phyloP scores from a whole-genome alignment of 805 yeast species.

The Yarrowia yakushimensis region DNA sequence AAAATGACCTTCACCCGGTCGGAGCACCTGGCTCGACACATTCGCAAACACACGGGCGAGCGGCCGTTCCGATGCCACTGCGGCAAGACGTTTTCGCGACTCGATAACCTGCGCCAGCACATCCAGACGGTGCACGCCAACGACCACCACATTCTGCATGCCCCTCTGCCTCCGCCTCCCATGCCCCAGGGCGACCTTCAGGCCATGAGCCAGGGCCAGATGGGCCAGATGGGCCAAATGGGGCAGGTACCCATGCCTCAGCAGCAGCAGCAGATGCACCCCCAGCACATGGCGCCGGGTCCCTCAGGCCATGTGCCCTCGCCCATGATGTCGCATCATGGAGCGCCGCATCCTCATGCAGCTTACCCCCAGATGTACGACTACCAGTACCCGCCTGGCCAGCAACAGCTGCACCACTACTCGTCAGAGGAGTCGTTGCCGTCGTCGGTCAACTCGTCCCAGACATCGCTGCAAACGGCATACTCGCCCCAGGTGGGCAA shows the following conservation, averaged over 20 bases:
- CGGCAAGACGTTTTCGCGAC: slow-evolving; percentile 69
- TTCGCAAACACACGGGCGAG: slow-evolving; percentile 92
- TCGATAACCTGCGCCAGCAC: slow-evolving; percentile 89
- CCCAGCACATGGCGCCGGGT: background rate
- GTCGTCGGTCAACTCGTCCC: slow-evolving; percentile 20
- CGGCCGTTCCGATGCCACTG: slow-evolving; percentile 86
- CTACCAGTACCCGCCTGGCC: slow-evolving; percentile 17
- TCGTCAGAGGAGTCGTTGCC: slow-evolving; percentile 17
- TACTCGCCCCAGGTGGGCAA: slow-evolving; percentile 21
- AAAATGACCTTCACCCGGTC: slow-evolving; percentile 84
- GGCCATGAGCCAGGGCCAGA: background rate
- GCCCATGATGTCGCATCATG: slow-evolving; percentile 17
- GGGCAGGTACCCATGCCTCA: background rate
- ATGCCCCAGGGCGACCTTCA: slow-evolving; percentile 26
- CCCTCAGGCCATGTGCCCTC: slow-evolving; percentile 10
- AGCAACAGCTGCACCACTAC: slow-evolving; percentile 25
- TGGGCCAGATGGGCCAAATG: background rate
- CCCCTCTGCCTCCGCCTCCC: slow-evolving; percentile 30
- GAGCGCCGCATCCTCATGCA: slow-evolving; percentile 7
- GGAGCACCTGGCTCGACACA: slow-evolving; percentile 89
- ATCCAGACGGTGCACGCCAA: slow-evolving; percentile 76
- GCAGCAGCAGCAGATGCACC: slow-evolving; percentile 1
- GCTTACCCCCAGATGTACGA: slow-evolving; percentile 22
- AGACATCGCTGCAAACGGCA: slow-evolving; percentile 18
- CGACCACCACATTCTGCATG: slow-evolving; percentile 39